phyloP scores from a whole-genome alignment of 345 rosid genomes.

The Populus pruinosa region DNA sequence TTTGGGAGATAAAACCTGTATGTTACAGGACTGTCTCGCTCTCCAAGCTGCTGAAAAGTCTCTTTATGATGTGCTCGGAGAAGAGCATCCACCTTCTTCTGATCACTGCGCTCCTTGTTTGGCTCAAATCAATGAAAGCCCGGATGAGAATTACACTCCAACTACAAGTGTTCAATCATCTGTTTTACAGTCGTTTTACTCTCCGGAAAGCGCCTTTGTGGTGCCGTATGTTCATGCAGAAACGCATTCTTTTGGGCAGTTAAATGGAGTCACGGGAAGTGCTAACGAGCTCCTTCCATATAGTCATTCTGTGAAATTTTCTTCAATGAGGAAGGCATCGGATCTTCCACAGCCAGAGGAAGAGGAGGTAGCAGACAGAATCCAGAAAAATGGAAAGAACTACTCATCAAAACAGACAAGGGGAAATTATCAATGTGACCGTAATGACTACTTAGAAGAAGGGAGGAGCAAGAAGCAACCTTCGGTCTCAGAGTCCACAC shows the following conservation, averaged over 20 bases:
- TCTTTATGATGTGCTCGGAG: conserved; percentile 58
- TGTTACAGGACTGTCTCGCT: conserved; percentile 73
- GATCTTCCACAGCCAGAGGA: not conserved
- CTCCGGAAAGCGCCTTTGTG: conserved; percentile 19
- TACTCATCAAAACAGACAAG: conserved; percentile 10
- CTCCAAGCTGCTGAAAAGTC: conserved; percentile 84
- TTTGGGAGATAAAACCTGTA: conserved; percentile 35
- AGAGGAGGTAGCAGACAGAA: not conserved
- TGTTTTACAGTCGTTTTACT: not conserved
- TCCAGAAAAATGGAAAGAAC: conserved; percentile 3
- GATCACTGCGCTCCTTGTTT: not conserved
- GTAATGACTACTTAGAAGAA: conserved; percentile 27
- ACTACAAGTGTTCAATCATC: conserved; percentile 11
- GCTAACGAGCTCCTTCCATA: not conserved
- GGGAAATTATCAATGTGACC: conserved; percentile 33
- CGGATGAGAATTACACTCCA: conserved; percentile 16
- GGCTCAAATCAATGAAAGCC: not conserved
- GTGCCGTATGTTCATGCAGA: conserved; percentile 18
- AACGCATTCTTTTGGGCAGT: not conserved
- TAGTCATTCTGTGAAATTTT: not conserved
- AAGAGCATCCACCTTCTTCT: conserved; percentile 37
- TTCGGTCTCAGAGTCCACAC: conserved; percentile 45
- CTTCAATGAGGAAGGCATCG: conserved; percentile 3
- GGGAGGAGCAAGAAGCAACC: conserved; percentile 48
- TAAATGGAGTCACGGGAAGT: conserved; percentile 4